Conservation (phyloP, 768 basidiomycete genomes). For the Tulasnella sp. region DNA sequence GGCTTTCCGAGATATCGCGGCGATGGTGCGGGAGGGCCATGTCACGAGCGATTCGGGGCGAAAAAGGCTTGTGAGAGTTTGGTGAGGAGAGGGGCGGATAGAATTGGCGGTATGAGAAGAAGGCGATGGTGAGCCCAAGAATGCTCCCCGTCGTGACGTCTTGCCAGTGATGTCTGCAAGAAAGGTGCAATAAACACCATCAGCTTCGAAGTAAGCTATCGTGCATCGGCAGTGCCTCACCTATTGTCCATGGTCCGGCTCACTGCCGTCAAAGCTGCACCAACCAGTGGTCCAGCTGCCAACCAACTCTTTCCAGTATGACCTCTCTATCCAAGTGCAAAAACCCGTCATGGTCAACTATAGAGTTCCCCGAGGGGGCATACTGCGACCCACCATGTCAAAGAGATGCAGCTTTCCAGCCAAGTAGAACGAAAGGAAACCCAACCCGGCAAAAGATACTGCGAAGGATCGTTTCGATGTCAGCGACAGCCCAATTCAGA, state of each 20-base stretch:
- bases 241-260: slow-evolving; percentile 92
- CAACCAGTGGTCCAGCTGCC: slow-evolving; percentile 72
- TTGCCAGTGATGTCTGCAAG: slow-evolving; percentile 71
- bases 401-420: slow-evolving; percentile 93
- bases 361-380: background rate
- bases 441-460: slow-evolving; percentile 94
- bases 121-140: slow-evolving; percentile 73
- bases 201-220: background rate
- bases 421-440: slow-evolving; percentile 84
- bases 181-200: slow-evolving; percentile 50
- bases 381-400: slow-evolving; percentile 49
- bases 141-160: slow-evolving; percentile 82
- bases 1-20: slow-evolving; percentile 5
- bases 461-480: slow-evolving; percentile 26
- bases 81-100: slow-evolving; percentile 68
- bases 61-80: slow-evolving; percentile 64
- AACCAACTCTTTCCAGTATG: slow-evolving; percentile 86
- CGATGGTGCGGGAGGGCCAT: slow-evolving; percentile 9
- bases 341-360: background rate
- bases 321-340: slow-evolving; percentile 53
- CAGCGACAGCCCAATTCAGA: background rate
- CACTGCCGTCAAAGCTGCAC: slow-evolving; percentile 74
- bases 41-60: slow-evolving; percentile 8
- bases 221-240: slow-evolving; percentile 56
- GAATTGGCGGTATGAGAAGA: slow-evolving; percentile 82